Conservation (phyloP, 2,329 filamentous ascomycete species). For the Exophiala dermatitidis region DNA sequence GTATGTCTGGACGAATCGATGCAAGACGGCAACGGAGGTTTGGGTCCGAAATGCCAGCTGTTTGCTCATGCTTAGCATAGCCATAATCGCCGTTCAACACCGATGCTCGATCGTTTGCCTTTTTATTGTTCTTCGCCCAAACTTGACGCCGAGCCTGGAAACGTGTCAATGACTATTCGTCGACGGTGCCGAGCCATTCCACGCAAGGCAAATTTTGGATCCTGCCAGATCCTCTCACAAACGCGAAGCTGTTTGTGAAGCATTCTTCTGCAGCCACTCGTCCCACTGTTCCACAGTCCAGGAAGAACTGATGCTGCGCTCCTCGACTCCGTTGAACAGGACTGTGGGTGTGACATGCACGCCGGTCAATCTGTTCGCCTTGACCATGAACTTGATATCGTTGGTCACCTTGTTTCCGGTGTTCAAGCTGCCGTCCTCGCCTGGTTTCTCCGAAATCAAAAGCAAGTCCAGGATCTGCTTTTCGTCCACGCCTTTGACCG, state of each 20-base stretch:
- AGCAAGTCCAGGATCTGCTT: slow-evolving; percentile 62
- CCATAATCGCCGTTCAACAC: slow-evolving; percentile 4
- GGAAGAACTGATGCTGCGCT: slow-evolving; percentile 67
- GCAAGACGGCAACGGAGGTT: slow-evolving; percentile 8
- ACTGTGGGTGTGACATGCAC: slow-evolving; percentile 90
- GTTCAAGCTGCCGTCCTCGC: slow-evolving; percentile 63
- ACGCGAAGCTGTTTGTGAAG: slow-evolving; percentile 37
- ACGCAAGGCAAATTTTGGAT: neutral
- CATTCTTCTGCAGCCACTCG: slow-evolving; percentile 67
- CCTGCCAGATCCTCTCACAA: neutral
- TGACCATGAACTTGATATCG: slow-evolving; percentile 77
- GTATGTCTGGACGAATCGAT: slow-evolving; percentile 20
- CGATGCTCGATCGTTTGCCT: neutral
- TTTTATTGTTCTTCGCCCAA: neutral
- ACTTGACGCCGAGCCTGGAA: neutral
- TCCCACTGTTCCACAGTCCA: slow-evolving; percentile 79
- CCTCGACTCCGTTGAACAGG: slow-evolving; percentile 74
- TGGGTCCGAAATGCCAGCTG: slow-evolving; percentile 14
- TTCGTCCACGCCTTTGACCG: slow-evolving; percentile 62
- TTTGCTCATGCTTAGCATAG: slow-evolving; percentile 19
- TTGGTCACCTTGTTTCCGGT: slow-evolving; percentile 72
- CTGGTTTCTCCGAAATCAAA: slow-evolving; percentile 60
- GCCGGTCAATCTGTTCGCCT: slow-evolving; percentile 64
- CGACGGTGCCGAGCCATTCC: too few relatives aligned
- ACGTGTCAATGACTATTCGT: too few relatives aligned